Evolutionary conservation across 441 rosid genomes (phyloP).

Genomic region (Croton setiger): DNA sequence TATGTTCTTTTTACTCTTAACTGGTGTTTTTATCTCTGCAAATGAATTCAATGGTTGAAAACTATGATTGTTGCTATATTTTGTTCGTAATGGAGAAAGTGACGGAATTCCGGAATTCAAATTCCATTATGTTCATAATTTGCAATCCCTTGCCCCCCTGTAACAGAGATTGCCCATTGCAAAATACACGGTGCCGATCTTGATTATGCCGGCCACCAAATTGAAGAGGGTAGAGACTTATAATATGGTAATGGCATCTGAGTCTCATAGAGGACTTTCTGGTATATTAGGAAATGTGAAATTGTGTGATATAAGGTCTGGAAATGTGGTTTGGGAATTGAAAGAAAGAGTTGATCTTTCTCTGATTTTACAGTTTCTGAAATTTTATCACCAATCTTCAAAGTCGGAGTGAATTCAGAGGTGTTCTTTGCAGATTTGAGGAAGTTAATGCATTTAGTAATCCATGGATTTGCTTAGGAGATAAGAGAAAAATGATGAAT

Average conservation of each 20-base stretch:
- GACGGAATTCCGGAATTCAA: too few relatives aligned
- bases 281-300: slow-evolving; percentile 63
- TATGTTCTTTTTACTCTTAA: too few relatives aligned
- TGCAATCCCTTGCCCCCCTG: slow-evolving; percentile 50
- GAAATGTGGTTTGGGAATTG: slow-evolving; percentile 63
- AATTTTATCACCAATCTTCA: slow-evolving; percentile 55
- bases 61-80: too few relatives aligned
- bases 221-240: slow-evolving; percentile 63
- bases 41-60: too few relatives aligned
- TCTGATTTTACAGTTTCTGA: slow-evolving; percentile 74
- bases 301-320: slow-evolving; percentile 82
- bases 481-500: slow-evolving; percentile 40
- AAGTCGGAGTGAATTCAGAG: slow-evolving; percentile 74
- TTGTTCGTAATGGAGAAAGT: too few relatives aligned
- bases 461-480: slow-evolving; percentile 75
- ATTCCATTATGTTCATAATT: slow-evolving; percentile 71
- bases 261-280: slow-evolving; percentile 76
- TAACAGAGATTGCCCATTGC: slow-evolving; percentile 60
- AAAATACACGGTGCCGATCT: slow-evolving; percentile 75
- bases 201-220: slow-evolving; percentile 76
- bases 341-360: slow-evolving; percentile 76
- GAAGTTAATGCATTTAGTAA: slow-evolving; percentile 30
- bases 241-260: slow-evolving; percentile 71
- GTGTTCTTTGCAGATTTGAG: slow-evolving; percentile 65
- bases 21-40: too few relatives aligned